Percentiles rank a stretch among this genome's conserved stretches.
phyloP scores from a whole-genome alignment of 495 filamentous ascomycete genomes.

The Massariosphaeria phaeospora region DNA sequence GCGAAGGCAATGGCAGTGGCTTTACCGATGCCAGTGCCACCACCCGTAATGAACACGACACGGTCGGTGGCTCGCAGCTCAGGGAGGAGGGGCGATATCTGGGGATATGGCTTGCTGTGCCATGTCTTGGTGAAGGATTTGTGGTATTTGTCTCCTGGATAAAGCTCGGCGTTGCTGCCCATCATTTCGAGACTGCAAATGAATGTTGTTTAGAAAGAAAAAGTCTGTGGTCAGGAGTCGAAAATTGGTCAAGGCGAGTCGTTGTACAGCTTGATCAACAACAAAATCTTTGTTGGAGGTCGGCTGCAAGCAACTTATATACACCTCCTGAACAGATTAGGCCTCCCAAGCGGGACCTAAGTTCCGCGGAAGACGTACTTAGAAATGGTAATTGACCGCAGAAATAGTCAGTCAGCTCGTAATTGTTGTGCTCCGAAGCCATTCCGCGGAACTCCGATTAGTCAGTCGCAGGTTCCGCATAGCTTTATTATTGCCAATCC shows the following conservation, averaged over 20 bases:
- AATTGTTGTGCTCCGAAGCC: not conserved
- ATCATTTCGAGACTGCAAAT: too few relatives aligned
- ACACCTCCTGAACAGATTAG: not conserved
- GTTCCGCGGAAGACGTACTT: slow-evolving; percentile 7
- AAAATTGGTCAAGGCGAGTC: not conserved
- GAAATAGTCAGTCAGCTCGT: not conserved
- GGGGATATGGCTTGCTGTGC: slow-evolving; percentile 15
- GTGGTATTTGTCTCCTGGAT: slow-evolving; percentile 4
- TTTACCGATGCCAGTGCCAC: slow-evolving; percentile 18
- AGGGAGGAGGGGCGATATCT: slow-evolving; percentile 15
- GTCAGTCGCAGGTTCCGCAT: not conserved
- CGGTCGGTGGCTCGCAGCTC: slow-evolving; percentile 12
- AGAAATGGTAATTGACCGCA: slow-evolving; percentile 1
- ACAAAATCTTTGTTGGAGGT: not conserved
- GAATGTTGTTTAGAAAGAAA: slow-evolving; percentile 5
- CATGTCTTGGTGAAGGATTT: slow-evolving; percentile 22
- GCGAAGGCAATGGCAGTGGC: slow-evolving; percentile 22
- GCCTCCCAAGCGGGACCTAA: not conserved
- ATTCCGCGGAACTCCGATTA: slow-evolving; percentile 3
- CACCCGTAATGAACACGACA: slow-evolving; percentile 20
- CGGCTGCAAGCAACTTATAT: slow-evolving; percentile 3
- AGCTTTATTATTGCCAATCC: not conserved
- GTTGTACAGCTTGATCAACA: slow-evolving; percentile 2
- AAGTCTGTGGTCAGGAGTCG: slow-evolving; percentile 1
- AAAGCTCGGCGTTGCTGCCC: slow-evolving; percentile 2